phyloP scores from a whole-genome alignment of 371 early-diverging fungal species.

The Lichtheimia ramosa region DNA sequence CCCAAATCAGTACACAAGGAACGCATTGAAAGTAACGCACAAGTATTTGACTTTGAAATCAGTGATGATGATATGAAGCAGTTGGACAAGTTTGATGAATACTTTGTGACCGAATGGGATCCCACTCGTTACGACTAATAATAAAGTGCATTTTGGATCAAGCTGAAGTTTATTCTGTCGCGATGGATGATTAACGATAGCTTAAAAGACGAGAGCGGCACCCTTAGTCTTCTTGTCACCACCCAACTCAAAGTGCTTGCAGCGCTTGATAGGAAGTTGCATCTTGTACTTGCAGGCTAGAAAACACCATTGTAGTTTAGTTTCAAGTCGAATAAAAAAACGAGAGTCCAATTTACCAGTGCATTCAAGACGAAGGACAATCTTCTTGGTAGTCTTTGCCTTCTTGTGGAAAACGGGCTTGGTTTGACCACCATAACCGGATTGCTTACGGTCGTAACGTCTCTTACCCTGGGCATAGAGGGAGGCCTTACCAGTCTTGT shows the following conservation, averaged over 20 bases:
- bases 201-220: slow-evolving; percentile 79
- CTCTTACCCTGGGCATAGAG: slow-evolving; percentile 94
- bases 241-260: slow-evolving; percentile 99
- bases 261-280: slow-evolving; percentile 95
- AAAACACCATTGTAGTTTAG: neutral
- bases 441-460: slow-evolving; percentile 76
- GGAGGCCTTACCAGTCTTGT: slow-evolving; percentile 99
- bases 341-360: too few relatives aligned
- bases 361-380: slow-evolving; percentile 98
- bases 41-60: slow-evolving; percentile 56
- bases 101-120: slow-evolving; percentile 36
- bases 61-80: slow-evolving; percentile 53
- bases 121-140: slow-evolving; percentile 24
- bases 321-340: neutral
- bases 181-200: neutral
- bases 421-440: slow-evolving; percentile 99
- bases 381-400: slow-evolving; percentile 99
- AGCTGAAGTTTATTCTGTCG: neutral
- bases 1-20: slow-evolving; percentile 56
- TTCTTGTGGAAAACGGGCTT: slow-evolving; percentile 97
- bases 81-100: slow-evolving; percentile 42
- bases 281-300: slow-evolving; percentile 93
- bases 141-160: slow-evolving; percentile 4
- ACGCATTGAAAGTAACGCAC: slow-evolving; percentile 52
- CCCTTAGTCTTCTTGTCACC: slow-evolving; percentile 95